Conservation (phyloP, 2,329 filamentous ascomycete genomes). For the Diplodia intermedia region DNA sequence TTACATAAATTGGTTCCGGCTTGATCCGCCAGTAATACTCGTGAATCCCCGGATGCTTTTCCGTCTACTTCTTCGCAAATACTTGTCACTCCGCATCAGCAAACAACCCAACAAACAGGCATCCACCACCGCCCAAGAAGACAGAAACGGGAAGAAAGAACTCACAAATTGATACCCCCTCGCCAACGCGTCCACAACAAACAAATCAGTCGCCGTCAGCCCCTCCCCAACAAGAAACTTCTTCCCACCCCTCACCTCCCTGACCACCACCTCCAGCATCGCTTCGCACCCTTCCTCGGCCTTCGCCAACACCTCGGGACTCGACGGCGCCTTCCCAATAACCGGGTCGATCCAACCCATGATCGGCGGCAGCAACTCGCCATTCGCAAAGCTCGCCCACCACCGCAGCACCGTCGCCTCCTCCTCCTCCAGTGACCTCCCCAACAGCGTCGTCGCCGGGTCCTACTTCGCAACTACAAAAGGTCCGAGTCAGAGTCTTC, state of each 20-base stretch:
- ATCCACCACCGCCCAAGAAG: not conserved
- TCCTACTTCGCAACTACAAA: slow-evolving; percentile 13
- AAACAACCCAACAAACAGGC: no score
- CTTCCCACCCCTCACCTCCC: not conserved
- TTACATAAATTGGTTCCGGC: not conserved
- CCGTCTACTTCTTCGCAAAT: slow-evolving; percentile 3
- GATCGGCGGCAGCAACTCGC: slow-evolving; percentile 8
- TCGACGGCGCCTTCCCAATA: slow-evolving; percentile 7
- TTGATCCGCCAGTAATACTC: slow-evolving; percentile 22
- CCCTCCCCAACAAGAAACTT: not conserved
- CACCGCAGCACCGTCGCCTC: not conserved
- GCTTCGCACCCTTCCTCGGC: not conserved
- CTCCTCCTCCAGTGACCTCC: not conserved
- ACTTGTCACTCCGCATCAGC: not conserved
- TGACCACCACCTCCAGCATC: slow-evolving; percentile 8
- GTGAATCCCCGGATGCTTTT: not conserved
- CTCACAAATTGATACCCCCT: slow-evolving; percentile 15
- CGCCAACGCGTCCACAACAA: slow-evolving; percentile 5
- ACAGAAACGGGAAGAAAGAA: not conserved
- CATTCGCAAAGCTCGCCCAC: slow-evolving; percentile 10
- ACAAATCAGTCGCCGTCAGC: slow-evolving; percentile 4
- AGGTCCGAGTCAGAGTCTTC: no score
- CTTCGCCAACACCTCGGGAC: not conserved
- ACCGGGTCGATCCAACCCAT: slow-evolving; percentile 14
- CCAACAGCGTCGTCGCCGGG: not conserved